Evolutionary conservation across 2,329 filamentous ascomycete genomes (phyloP), one percentile per base, ranked within the genome.

Genomic region (Keithomyces neogunnii): DNA sequence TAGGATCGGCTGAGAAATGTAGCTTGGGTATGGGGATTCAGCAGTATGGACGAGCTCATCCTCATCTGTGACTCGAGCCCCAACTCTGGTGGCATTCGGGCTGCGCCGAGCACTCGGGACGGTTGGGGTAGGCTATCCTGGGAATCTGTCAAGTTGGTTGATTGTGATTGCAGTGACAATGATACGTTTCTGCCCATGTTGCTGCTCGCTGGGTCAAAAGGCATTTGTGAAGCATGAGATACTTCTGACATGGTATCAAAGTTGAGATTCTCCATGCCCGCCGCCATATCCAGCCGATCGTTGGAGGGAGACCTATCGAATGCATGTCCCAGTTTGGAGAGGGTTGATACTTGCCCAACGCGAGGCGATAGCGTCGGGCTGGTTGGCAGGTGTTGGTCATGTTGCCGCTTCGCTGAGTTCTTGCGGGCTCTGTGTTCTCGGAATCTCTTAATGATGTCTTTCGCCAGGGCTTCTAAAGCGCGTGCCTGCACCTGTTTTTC

Each of bases 381-480:
- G 44, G 42, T 47, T 26, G 56, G 50, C 11, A 47, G 35, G 13
- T 40, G 8, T 38, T 31, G 45, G 29, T 39, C 35, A 5, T 32
- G 36, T 5, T 13, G 45, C 11, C 26, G 40, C 35, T 46, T 51
- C 8, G 47, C 58, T 6, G 74, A 69, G 59, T 82, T 72, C 51
- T 75, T 73, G 57, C 79, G 81, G 1, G 73, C 73, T 53, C 80
- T 78, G 56, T 88, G 84, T 59, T 89, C 85, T 36, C 85, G 79
- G 49, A 86, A 74, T 46, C 88, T 77, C 68, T 91, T 91, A 77
- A 88, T 84, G 19, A 89, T 85, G 66, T 92, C 88, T 48, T 83
- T 77, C 49, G 85, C 86, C 3, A 93, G 69, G 0, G 86, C 74
- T 55, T 91, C 85, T 45, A 91, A 66, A 1, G 85, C 85, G 57